Evolutionary conservation across 108 stramenopile genomes (phyloP), one percentile per base, ranked within the genome.

Genomic region (Cyclotella distinguenda): DNA sequence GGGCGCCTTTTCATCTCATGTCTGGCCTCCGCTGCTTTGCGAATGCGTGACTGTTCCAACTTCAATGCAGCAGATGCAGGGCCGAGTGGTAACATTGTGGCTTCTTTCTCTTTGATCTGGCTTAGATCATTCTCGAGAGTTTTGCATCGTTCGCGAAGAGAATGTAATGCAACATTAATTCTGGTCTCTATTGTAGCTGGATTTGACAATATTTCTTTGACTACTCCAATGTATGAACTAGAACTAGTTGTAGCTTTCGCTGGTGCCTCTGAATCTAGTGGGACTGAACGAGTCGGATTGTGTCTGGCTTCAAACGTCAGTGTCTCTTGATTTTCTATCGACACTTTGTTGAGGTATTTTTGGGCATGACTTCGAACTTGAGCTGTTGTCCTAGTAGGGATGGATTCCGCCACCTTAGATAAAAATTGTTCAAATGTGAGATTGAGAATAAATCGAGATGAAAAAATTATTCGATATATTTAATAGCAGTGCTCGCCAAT

Each of bases 281-380:
- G 4, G 6, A 35, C 31, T 18, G 51, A 51, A 53, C 23, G 32
- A 15, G 56, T 35, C 4, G 47, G 30, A 38, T 40, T 16, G 38
- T 28, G 65, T 54, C 34, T 55, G 18, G 66, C 18, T 23, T 49
- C 66, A 38, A 31, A 18, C 12, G 60, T 18, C 25, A 38, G 15
- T 10, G 28, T 40, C 23, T 56, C 43, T 19, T 79, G 68, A 30
- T 53, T 40, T 26, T 64, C 66, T 62, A 68, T 75, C n/a, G 74
- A 68, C 40, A 57, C 52, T 70, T 95, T 97, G 64, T 89, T 79
- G 70, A 99, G 97, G 68, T 97, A 97, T 79, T 98, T 98, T 82
- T 98, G 97, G 1, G 98, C 98, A 65, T 99, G 98, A 33, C 94
- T 95, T 6, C 98, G 89, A 50, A 97, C 97, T 60, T 99, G 98